Percentiles rank a stretch among this genome's conserved stretches.
phyloP scores from a whole-genome alignment of 495 filamentous ascomycete species.

The Penicillium verhagenii region DNA sequence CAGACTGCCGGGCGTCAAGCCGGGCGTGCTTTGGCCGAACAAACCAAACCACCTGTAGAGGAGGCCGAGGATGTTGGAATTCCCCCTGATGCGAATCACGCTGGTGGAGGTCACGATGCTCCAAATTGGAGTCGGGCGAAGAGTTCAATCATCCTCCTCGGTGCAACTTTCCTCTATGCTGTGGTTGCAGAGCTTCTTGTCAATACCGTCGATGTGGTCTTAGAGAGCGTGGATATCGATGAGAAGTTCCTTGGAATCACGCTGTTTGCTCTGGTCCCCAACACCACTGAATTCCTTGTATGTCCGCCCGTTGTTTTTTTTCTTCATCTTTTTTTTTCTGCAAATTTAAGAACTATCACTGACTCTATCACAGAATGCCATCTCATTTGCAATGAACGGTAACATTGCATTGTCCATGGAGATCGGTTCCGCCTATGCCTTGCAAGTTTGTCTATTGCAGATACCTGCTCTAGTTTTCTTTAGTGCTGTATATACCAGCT shows the following conservation, averaged over 20 bases:
- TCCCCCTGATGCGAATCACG: conserved; percentile 34
- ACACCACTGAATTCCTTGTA: conserved; percentile 97
- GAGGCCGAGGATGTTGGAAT: conserved; percentile 44
- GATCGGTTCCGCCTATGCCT: conserved; percentile 94
- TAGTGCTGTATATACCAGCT: conserved; percentile 61
- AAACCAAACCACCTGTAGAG: conserved; percentile 25
- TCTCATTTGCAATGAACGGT: conserved; percentile 99
- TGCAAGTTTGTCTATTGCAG: conserved; percentile 97
- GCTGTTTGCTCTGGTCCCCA: conserved; percentile 93
- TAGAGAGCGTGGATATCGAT: conserved; percentile 86
- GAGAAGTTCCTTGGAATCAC: conserved; percentile 99
- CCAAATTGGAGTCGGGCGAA: conserved; percentile 96
- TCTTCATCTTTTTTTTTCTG: neutral
- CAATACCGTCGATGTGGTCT: conserved; percentile 90
- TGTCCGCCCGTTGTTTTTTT: conserved; percentile 25
- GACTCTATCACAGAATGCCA: conserved; percentile 73
- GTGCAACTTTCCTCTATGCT: conserved; percentile 89
- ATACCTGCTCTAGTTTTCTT: conserved; percentile 92
- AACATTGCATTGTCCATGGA: conserved; percentile 99
- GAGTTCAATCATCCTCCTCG: conserved; percentile 83
- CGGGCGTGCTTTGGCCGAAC: conserved; percentile 28
- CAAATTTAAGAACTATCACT: conserved; percentile 19
- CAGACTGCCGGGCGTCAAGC: conserved; percentile 30
- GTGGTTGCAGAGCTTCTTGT: conserved; percentile 96
- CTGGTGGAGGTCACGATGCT: conserved; percentile 84